Percentiles rank a stretch among this genome's conserved stretches.
Evolutionary conservation across 192 early-diverging fungal species (phyloP).

Genomic region (Podila clonocystis): DNA sequence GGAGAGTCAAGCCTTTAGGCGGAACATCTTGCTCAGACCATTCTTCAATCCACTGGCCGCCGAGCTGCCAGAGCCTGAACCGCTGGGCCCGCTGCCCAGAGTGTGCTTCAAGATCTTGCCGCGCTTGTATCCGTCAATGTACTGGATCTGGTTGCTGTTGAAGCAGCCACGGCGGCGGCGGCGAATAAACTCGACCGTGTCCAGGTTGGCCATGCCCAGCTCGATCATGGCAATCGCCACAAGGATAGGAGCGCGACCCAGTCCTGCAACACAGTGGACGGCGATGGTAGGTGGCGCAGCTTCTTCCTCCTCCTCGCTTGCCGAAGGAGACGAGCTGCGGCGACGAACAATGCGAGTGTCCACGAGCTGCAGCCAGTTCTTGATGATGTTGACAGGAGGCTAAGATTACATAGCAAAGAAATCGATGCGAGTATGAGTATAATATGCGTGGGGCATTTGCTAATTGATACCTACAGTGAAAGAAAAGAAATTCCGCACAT

Average conservation of each 20-base stretch:
- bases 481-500: not conserved
- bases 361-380: constrained; percentile 78
- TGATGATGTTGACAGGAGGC: constrained; percentile 76
- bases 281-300: constrained; percentile 60
- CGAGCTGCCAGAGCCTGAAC: constrained; percentile 6
- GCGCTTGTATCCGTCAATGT: constrained; percentile 63
- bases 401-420: constrained; percentile 4
- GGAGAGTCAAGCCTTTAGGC: constrained; percentile 51
- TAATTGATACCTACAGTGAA: not conserved
- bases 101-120: constrained; percentile 47
- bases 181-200: constrained; percentile 80
- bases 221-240: constrained; percentile 87
- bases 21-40: constrained; percentile 53
- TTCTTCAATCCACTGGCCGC: constrained; percentile 35
- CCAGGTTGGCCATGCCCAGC: constrained; percentile 78
- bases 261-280: constrained; percentile 84
- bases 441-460: too few relatives aligned
- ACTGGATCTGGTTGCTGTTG: constrained; percentile 82
- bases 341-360: constrained; percentile 60
- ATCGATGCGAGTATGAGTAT: not conserved
- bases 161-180: constrained; percentile 81
- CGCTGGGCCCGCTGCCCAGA: constrained; percentile 23
- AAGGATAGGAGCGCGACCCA: constrained; percentile 89
- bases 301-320: constrained; percentile 43
- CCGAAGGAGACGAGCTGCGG: constrained; percentile 31